Evolutionary conservation across 73 alveolate genomes (phyloP), one percentile per base, ranked within the genome.

Genomic region (Paramecium pentaurelia): DNA sequence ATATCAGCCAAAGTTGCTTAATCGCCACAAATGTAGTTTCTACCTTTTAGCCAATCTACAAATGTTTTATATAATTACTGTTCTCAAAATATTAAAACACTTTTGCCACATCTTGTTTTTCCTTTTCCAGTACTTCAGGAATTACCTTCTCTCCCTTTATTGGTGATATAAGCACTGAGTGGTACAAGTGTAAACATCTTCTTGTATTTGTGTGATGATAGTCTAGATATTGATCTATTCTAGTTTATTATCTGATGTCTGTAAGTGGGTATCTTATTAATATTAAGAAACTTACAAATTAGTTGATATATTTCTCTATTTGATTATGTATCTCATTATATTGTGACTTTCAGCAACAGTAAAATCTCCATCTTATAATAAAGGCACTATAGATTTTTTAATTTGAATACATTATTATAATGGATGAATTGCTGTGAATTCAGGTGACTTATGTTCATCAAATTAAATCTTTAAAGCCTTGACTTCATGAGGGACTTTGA

Each of bases 161-260:
- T 38, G 91, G 91, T 4, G 91, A 42, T 27, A 80, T 80, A 0
- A 80, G 51, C 6, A 80, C 75, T 38, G 49, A 32, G 18, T 80
- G 75, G 58, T 42, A 80, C n/a, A 45, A 22, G 3, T 28, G 47
- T 45, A 80, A 80, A 28, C 77, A 44, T 40, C 34, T 80, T 80
- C 91, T 80, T 25, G 91, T 80, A 36, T 80, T 80, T 25, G 77
- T 49, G 30, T 80, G 91, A 49, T 80, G 91, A 80, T 80, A 80
- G 30, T 80, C 91, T 0, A 80, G 73, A 80, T 80, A 80, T 47
- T 80, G 7, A 47, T 80, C 91, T 45, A 80, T 80, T 80, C 47
- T 80, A 25, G 91, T 64, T 42, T 30, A 40, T 25, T 20, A 44
- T 80, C 30, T 80, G 22, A 45, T 25, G 16, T 80, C 60, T 34